Evolutionary conservation across 441 rosid species (phyloP), one percentile per base, ranked within the genome.

Genomic region (Populus hybrid): DNA sequence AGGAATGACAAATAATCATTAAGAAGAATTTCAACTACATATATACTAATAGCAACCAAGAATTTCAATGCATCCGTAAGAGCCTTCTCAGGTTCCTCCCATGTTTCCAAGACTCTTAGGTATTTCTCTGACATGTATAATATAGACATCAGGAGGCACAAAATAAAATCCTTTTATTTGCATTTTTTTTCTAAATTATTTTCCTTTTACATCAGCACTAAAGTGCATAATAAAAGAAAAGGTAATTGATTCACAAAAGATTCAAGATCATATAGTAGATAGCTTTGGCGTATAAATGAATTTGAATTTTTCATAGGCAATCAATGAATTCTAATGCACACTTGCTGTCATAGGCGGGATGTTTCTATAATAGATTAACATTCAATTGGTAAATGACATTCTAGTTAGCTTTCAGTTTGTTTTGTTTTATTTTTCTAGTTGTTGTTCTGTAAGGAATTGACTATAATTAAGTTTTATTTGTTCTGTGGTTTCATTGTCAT

Each of bases 281-380:
- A 95, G 86, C 87, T 97, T 95, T 83, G 93, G 83, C 40, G 95
- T 97, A 85, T 92, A 95, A 72, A 95, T 90, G 85, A 97, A 96
- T 67, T 97, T 95, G 76, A 93, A 94, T 76, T 93, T 46, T 50
- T 69, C 75, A 79, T 97, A 97, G 8, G 74, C 84, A 88, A 77
- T 93, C 87, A 79, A 97, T 90, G 87, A 97, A 97, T 54, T 93
- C 94, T 74, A 30, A 30, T 30, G 5, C 32, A 30, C 32, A 30
- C 0, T 30, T 2, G 5, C 4, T 30, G 5, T 4, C 4, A 30
- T 5, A 30, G 5, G 32, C 0, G 3, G 4, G 0, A 30, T 30
- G 32, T 30, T 30, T 0, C 0, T 30, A 30, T 30, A 5, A 30
- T 30, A 5, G 32, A 30, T 30, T 30, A 30, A 30, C 32, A 30